phyloP scores from a whole-genome alignment of 768 basidiomycete species.

The Thelephora aurantiotincta region DNA sequence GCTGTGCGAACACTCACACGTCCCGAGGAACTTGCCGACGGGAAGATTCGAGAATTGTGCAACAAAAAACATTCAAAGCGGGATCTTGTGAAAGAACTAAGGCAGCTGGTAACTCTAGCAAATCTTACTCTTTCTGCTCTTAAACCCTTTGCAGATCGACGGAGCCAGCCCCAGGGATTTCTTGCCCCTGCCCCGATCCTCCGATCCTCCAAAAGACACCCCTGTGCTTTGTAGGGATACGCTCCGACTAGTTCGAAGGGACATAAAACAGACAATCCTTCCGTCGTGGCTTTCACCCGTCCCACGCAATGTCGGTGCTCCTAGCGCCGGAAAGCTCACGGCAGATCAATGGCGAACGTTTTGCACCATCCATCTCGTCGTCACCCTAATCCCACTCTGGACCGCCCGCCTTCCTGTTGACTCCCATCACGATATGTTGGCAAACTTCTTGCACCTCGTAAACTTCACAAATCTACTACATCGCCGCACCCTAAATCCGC shows the following conservation, averaged over 20 bases:
- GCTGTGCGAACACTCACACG: too few species aligned
- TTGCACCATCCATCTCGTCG: constrained; percentile 19
- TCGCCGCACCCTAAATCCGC: background rate
- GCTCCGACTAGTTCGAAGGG: background rate
- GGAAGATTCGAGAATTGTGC: too few species aligned
- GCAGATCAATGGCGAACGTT: constrained; percentile 20
- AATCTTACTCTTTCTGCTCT: too few species aligned
- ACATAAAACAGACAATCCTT: background rate
- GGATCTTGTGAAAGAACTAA: too few species aligned
- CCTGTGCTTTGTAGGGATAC: background rate
- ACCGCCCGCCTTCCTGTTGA: constrained; percentile 5
- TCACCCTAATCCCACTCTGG: constrained; percentile 25
- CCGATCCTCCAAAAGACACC: background rate
- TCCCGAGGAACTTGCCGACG: too few species aligned
- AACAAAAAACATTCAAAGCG: too few species aligned
- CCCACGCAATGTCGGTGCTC: constrained; percentile 6
- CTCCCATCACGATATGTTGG: background rate
- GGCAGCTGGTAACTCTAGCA: too few species aligned
- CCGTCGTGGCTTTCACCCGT: constrained; percentile 9
- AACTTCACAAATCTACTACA: background rate
- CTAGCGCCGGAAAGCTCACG: constrained; percentile 9
- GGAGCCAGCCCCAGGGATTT: too few species aligned
- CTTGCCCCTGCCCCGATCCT: too few species aligned
- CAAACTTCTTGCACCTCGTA: constrained; percentile 4
- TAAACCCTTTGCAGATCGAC: too few species aligned